Base-by-base conservation (phyloP, 2,329 filamentous ascomycete species). In the Lachnellula arida region DNA sequence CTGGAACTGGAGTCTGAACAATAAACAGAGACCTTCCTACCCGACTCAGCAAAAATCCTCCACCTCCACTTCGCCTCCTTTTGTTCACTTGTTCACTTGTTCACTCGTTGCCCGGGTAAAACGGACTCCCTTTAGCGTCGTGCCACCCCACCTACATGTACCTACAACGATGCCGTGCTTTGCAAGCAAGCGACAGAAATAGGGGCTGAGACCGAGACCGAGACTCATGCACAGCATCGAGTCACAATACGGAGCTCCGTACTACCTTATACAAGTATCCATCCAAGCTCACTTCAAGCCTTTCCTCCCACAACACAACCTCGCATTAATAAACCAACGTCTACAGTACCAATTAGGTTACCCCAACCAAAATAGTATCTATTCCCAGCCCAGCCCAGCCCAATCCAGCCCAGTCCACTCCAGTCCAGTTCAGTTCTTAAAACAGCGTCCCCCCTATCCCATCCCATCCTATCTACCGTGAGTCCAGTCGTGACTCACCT, bases 1-100 rank as follows among this genome's bases (percentile, higher is more conserved):
- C 95, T 0, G 92, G 92, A 23, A 97, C 95, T 23, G 89, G 89
- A 17, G 74, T 87, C 48, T 87, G 72, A 69, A 47, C 23, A 12
- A 28, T 17, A 17, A 42, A 32, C 32, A 22, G 23, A 39, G 5
- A 8, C 19, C 19, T 19, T 19, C 1, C 19, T 19, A 43, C 11
- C 28, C 37, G 28, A 23, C 22, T 23, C 22, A 23, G 22, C 22
- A 23, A 23, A 23, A 23, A 23, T 5, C 25, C 25, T 11, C 2
- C 28, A 32, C 28, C 28, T 32, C 28, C 9, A 46, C 22, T 25
- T 23, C 40, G 14, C 53, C 14, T 46, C 40, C 40, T 40, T 47
- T 28, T 34, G 15, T 25, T 19, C 28, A 44, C 43, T 40, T 28
- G 43, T 39, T 35, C 44, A 23, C 19, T 35, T 46, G n/a, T 9